phyloP scores from a whole-genome alignment of 202 grass and related monocot species.

The Cymbopogon flexuosus region DNA sequence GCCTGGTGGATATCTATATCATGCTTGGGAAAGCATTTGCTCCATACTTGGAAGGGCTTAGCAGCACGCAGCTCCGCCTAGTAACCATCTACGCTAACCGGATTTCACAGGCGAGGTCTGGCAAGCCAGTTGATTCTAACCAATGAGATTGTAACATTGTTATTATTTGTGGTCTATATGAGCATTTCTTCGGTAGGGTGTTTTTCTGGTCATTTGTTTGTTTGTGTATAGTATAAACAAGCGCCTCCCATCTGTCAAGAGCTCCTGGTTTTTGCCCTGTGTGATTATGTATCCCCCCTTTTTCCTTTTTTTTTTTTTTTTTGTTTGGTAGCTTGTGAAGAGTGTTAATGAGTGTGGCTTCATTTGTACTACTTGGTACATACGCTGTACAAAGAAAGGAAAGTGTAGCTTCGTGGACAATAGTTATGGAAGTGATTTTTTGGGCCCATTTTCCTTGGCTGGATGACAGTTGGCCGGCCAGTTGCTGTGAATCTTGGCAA shows the following conservation, averaged over 20 bases:
- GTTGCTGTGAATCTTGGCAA: background rate
- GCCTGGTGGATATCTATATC: slow-evolving; percentile 99
- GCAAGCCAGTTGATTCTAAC: slow-evolving; percentile 54
- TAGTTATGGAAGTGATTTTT: slow-evolving; percentile 6
- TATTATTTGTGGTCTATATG: slow-evolving; percentile 43
- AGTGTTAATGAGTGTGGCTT: slow-evolving; percentile 34
- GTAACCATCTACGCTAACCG: slow-evolving; percentile 97
- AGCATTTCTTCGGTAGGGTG: slow-evolving; percentile 47
- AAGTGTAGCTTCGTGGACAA: slow-evolving; percentile 39
- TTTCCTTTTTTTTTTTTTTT: background rate
- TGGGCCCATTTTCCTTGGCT: slow-evolving; percentile 1
- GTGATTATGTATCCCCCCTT: slow-evolving; percentile 39
- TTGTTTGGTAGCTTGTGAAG: slow-evolving; percentile 29
- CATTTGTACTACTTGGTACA: slow-evolving; percentile 28
- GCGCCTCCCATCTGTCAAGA: background rate
- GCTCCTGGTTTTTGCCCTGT: slow-evolving; percentile 26
- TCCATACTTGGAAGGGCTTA: slow-evolving; percentile 85
- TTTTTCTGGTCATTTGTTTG: slow-evolving; percentile 56
- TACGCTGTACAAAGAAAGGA: slow-evolving; percentile 56
- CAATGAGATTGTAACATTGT: slow-evolving; percentile 53
- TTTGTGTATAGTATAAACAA: slow-evolving; percentile 74
- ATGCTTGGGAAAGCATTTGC: slow-evolving; percentile 88
- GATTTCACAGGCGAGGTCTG: slow-evolving; percentile 87
- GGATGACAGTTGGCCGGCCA: background rate
- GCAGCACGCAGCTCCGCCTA: slow-evolving; percentile 77